Percentiles rank a stretch among this genome's conserved stretches.
These are phyloP conservation scores for Trichosporon coremiiforme DNA, from an alignment of 1,284 basidiomycete genomes.

Conservation along the genomic window DNA sequence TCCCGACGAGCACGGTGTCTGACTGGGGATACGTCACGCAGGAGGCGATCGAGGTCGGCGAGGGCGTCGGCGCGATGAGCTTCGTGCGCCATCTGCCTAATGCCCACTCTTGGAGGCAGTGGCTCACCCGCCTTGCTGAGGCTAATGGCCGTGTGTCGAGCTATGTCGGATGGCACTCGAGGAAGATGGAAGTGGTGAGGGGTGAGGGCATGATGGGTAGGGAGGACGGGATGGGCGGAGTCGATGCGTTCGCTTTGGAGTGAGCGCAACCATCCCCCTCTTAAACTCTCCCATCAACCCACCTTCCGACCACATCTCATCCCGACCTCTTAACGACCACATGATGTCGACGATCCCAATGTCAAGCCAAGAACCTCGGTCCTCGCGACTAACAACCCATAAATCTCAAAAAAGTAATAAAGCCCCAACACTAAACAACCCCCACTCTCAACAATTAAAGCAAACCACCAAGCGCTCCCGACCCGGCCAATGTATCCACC, in stretches of 20 bases:
- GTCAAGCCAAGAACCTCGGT: too few species aligned
- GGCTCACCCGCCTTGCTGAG: slow-evolving; percentile 72
- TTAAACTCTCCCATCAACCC: too few species aligned
- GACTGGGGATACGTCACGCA: slow-evolving; percentile 26
- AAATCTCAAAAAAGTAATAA: too few species aligned
- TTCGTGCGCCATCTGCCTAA: slow-evolving; percentile 51
- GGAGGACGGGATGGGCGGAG: slow-evolving; percentile 91
- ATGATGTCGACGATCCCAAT: too few species aligned
- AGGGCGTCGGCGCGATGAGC: slow-evolving; percentile 29
- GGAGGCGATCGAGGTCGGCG: slow-evolving; percentile 20
- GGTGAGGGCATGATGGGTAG: slow-evolving; percentile 87
- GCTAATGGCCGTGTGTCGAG: slow-evolving; percentile 86
- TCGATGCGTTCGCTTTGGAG: slow-evolving; percentile 82
- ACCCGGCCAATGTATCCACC: too few species aligned
- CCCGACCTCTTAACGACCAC: too few species aligned
- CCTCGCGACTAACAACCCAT: too few species aligned
- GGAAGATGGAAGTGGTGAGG: slow-evolving; percentile 95
- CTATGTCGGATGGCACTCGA: slow-evolving; percentile 89
- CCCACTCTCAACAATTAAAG: too few species aligned
- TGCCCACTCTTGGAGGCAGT: slow-evolving; percentile 67
- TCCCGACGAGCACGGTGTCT: slow-evolving; percentile 42
- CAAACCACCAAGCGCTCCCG: too few species aligned
- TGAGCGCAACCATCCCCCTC: neutral
- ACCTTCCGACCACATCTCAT: too few species aligned
- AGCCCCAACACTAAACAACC: too few species aligned